Percentiles rank a stretch among this genome's conserved stretches.
phyloP scores from a whole-genome alignment of 805 yeast genomes.

The Candida koratica region DNA sequence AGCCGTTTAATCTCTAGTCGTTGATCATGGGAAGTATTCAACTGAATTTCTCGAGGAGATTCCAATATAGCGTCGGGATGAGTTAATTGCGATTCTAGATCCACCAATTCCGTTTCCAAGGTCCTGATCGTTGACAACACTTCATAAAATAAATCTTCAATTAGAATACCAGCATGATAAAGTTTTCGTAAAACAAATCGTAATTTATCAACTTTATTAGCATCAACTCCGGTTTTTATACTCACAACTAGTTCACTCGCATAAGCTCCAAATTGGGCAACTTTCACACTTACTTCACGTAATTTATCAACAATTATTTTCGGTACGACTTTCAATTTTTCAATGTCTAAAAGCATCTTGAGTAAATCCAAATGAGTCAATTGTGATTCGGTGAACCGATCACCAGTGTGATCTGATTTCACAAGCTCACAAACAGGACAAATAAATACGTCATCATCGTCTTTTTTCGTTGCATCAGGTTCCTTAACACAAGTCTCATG shows the following conservation, averaged over 20 bases:
- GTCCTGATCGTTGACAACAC: conserved; percentile 17
- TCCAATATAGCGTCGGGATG: not conserved
- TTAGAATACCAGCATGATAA: conserved; percentile 28
- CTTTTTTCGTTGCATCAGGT: not conserved
- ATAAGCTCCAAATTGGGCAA: conserved; percentile 9
- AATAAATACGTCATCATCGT: conserved; percentile 22
- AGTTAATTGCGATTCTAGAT: not conserved
- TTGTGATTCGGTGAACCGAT: conserved; percentile 16
- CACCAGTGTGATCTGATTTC: conserved; percentile 16
- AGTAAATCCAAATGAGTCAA: conserved; percentile 16
- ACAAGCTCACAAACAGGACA: conserved; percentile 32
- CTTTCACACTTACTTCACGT: conserved; percentile 16
- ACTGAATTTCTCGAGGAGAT: not conserved
- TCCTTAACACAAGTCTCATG: conserved; percentile 51
- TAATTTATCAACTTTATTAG: conserved; percentile 20
- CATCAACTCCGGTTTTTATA: conserved; percentile 12
- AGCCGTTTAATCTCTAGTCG: conserved; percentile 1
- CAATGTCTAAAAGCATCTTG: conserved; percentile 13
- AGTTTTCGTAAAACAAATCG: conserved; percentile 25
- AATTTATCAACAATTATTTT: conserved; percentile 20
- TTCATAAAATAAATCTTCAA: conserved; percentile 21
- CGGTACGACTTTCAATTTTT: conserved; percentile 19
- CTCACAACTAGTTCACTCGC: conserved; percentile 12
- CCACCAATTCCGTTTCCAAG: not conserved
- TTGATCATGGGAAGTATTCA: not conserved